phyloP scores from a whole-genome alignment of 805 yeast genomes.

The Lipomyces sp. region DNA sequence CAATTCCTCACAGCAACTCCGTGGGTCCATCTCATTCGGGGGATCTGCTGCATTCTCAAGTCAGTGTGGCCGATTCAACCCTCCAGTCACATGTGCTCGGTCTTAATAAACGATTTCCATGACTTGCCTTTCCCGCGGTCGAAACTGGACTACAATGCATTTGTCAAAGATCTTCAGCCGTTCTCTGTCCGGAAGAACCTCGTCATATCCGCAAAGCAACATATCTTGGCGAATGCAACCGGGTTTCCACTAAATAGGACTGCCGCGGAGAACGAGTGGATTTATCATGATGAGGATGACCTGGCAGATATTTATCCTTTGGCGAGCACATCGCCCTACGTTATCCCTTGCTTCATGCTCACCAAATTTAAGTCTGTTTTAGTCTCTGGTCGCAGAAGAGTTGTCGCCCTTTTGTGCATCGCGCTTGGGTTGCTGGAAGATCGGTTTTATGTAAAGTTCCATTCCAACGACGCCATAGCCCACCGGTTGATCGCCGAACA shows the following conservation, averaged over 20 bases:
- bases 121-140: slow-evolving; percentile 56
- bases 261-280: slow-evolving; percentile 3
- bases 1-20: slow-evolving; percentile 84
- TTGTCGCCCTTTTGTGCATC: slow-evolving; percentile 72
- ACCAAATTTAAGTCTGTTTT: slow-evolving; percentile 49
- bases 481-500: slow-evolving; percentile 69
- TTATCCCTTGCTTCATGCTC: slow-evolving; percentile 42
- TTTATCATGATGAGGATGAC: slow-evolving; percentile 73
- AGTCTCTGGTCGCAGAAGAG: slow-evolving; percentile 83
- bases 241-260: neutral
- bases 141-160: slow-evolving; percentile 34
- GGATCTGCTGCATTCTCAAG: slow-evolving; percentile 92
- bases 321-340: slow-evolving; percentile 78
- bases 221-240: neutral
- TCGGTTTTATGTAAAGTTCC: slow-evolving; percentile 72
- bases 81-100: slow-evolving; percentile 65
- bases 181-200: slow-evolving; percentile 13
- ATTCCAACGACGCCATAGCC: slow-evolving; percentile 84
- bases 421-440: slow-evolving; percentile 92
- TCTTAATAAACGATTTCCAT: slow-evolving; percentile 84
- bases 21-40: slow-evolving; percentile 96
- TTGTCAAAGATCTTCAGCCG: slow-evolving; percentile 24
- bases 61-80: slow-evolving; percentile 94
- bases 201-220: slow-evolving; percentile 15
- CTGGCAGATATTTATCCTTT: slow-evolving; percentile 87